Evolutionary conservation across 352 stramenopile species (phyloP).

Genomic region (Globisporangium paroecandrum): DNA sequence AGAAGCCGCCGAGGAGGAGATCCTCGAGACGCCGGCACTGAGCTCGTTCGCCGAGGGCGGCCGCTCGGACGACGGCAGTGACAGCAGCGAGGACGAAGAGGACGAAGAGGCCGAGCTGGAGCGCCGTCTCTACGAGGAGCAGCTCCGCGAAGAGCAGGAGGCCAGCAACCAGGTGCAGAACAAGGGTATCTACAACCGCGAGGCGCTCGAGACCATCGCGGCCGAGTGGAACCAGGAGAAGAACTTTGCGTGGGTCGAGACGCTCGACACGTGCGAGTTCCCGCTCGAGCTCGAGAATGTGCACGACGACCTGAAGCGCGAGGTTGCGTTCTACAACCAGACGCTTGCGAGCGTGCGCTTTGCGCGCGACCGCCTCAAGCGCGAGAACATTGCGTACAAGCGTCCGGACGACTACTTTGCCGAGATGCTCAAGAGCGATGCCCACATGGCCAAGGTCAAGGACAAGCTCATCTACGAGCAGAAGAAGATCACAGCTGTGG

Average conservation of each 20-base stretch:
- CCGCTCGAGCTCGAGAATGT: constrained; percentile 69
- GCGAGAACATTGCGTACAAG: constrained; percentile 87
- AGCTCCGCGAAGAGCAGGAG: constrained; percentile 44
- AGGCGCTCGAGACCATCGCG: constrained; percentile 60
- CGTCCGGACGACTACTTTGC: constrained; percentile 97
- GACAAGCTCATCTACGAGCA: constrained; percentile 99
- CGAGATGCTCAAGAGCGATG: constrained; percentile 99
- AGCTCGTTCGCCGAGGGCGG: constrained; percentile 35
- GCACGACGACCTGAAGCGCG: constrained; percentile 86
- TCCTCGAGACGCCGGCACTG: constrained; percentile 78
- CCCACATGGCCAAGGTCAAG: constrained; percentile 95
- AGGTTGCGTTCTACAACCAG: constrained; percentile 98
- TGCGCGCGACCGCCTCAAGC: constrained; percentile 68
- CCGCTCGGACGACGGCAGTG: constrained; percentile 22
- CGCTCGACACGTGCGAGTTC: constrained; percentile 63
- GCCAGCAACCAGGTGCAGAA: constrained; percentile 35
- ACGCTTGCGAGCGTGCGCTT: constrained; percentile 60
- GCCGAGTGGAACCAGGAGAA: constrained; percentile 52
- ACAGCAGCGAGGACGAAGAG: constrained; percentile 41
- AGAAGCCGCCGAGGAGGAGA: constrained; percentile 74
- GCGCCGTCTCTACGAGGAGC: constrained; percentile 67
- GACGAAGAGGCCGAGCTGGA: constrained; percentile 73
- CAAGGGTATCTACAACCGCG: constrained; percentile 68
- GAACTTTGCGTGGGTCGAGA: constrained; percentile 73
- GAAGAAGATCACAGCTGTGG: constrained; percentile 98